Evolutionary conservation across 768 basidiomycete genomes (phyloP).

Genomic region (Imleria badia): DNA sequence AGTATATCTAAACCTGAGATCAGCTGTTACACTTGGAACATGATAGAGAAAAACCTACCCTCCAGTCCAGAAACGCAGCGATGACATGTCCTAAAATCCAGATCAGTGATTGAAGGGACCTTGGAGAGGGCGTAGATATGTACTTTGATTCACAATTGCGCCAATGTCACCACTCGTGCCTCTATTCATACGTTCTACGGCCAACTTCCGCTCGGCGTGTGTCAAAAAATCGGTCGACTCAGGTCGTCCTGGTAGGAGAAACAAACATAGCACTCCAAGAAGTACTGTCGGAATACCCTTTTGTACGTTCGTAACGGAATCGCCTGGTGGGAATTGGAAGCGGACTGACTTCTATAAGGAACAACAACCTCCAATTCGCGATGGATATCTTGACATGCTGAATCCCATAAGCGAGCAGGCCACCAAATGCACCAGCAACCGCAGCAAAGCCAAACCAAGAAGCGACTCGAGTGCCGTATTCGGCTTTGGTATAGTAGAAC

Average conservation of each 20-base stretch:
- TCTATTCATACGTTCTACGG: conserved; percentile 37
- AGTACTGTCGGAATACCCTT: conserved; percentile 58
- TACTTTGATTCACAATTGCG: conserved; percentile 41
- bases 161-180: conserved; percentile 44
- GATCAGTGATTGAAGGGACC: not conserved
- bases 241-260: conserved; percentile 32
- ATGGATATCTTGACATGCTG: conserved; percentile 40
- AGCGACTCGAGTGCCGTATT: conserved; percentile 47
- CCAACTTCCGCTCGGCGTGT: conserved; percentile 32
- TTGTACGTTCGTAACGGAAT: not conserved
- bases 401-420: conserved; percentile 53
- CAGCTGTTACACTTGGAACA: not conserved
- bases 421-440: conserved; percentile 55
- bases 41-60: conserved; percentile 19
- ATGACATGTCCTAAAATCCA: conserved; percentile 37
- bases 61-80: conserved; percentile 49
- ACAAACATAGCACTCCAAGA: conserved; percentile 27
- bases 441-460: conserved; percentile 59
- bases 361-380: conserved; percentile 41
- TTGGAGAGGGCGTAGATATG: not conserved
- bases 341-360: conserved; percentile 25
- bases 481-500: conserved; percentile 49
- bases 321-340: not conserved
- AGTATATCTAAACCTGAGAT: conserved; percentile 35
- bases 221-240: conserved; percentile 37